Base-by-base conservation (phyloP, 192 early-diverging fungal species). In the Gaertneriomyces sp. region DNA sequence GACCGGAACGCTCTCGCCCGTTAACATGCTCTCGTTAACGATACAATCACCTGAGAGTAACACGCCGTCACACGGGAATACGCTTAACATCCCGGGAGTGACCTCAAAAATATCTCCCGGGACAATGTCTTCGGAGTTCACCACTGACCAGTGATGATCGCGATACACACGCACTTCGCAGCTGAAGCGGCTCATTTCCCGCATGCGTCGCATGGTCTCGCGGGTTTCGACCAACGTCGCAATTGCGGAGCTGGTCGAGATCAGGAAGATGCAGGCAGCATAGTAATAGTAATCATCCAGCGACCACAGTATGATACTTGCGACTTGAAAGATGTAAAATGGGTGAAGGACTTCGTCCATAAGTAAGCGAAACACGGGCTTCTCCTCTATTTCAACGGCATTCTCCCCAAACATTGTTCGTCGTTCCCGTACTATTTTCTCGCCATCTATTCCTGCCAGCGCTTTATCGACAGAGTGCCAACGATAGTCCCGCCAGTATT, bases 11-110 rank as follows among this genome's bases (percentile, higher is more conserved):
- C 91, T 93, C 71, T 99, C 97, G 54, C 97, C 97, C 0, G 97
- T 99, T 11, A 99, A 81, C 94, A 98, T 96, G 69, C 76, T 90
- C 76, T 98, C 97, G 79, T 98, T 98, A 42, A 98, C 87, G 61
- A 99, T 98, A 66, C 95, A 97, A 69, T 93, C 92, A 43, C 97
- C 97, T 25, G 89, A 81, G 10, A 98, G 80, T 12, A 99, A 80
- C 38, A 98, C 77, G 4, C 92, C 91, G 67, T 99, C 97, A 73
- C 95, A 98, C 0, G 97, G 94, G 39, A 95, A 78, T 33, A 79
- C 55, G 14, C 52, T 52, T 51, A 72, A 46, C 50, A 61, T 53
- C 20, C 61, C 70, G 16, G 75, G 58, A 20, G 67, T 66, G 40
- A 81, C 62, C 71, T 97, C 92, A 71, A 96, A 89, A 25, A 99